A percentile compares a stretch with the other conserved stretches of the same genome.
Evolutionary conservation across 306 rosid genomes (phyloP).

Genomic region (Quercus suber): DNA sequence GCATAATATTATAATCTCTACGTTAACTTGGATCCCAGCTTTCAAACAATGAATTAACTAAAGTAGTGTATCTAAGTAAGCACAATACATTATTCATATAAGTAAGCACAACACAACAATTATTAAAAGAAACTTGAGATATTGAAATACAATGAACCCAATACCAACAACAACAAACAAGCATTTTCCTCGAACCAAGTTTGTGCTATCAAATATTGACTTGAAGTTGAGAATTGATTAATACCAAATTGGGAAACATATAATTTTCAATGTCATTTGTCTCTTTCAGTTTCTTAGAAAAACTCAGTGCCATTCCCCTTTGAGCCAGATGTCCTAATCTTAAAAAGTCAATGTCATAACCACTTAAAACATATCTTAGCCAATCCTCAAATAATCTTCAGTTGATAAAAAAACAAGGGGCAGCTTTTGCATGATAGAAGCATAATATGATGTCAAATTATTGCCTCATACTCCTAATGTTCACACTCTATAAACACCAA

Average conservation of each 20-base stretch:
- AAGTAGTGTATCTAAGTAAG: constrained; percentile 23
- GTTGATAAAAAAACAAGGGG: not conserved
- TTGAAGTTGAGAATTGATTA: not conserved
- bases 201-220: constrained; percentile 13
- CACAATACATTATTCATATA: not conserved
- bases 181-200: constrained; percentile 15
- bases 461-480: too few relatives aligned
- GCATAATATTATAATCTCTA: constrained; percentile 7
- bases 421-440: not conserved
- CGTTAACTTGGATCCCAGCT: constrained; percentile 7
- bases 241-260: not conserved
- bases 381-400: not conserved
- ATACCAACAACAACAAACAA: constrained; percentile 7
- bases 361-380: not conserved
- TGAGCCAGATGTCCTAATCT: not conserved
- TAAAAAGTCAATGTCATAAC: constrained; percentile 1
- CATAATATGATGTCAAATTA: not conserved
- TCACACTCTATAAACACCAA: too few relatives aligned
- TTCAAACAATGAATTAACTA: constrained; percentile 12
- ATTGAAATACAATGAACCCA: constrained; percentile 20
- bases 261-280: not conserved
- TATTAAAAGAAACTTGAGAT: not conserved
- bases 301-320: not conserved
- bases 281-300: not conserved
- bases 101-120: not conserved